phyloP scores from a whole-genome alignment of 768 basidiomycete species.

The Phylloporus sp. region DNA sequence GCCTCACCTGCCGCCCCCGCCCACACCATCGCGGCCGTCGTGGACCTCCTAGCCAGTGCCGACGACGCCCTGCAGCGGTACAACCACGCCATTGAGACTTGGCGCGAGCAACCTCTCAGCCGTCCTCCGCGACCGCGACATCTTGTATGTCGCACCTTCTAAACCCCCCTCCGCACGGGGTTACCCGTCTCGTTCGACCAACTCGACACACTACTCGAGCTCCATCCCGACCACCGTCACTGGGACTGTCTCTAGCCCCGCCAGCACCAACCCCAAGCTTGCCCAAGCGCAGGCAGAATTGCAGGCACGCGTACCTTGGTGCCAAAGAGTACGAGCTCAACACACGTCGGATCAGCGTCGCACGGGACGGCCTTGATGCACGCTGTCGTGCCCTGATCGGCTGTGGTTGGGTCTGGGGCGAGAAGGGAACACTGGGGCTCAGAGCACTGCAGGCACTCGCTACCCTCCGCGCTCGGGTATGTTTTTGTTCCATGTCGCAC shows the following conservation, averaged over 20 bases:
- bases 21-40: constrained; percentile 37
- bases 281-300: constrained; percentile 68
- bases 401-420: constrained; percentile 65
- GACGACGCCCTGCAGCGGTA: constrained; percentile 69
- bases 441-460: constrained; percentile 19
- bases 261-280: constrained; percentile 43
- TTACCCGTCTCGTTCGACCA: constrained; percentile 59
- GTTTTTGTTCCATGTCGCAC: neutral
- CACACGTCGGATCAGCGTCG: constrained; percentile 44
- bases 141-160: constrained; percentile 54
- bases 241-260: constrained; percentile 13
- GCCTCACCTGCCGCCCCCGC: constrained; percentile 44
- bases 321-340: constrained; percentile 65
- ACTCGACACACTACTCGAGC: constrained; percentile 6
- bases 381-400: constrained; percentile 65
- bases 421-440: constrained; percentile 63
- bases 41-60: constrained; percentile 54
- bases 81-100: constrained; percentile 56
- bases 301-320: constrained; percentile 78
- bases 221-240: constrained; percentile 11
- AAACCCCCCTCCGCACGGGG: constrained; percentile 39
- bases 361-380: constrained; percentile 57
- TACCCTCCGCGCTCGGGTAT: constrained; percentile 6
- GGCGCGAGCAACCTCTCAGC: constrained; percentile 62
- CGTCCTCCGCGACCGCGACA: constrained; percentile 68